phyloP scores from a whole-genome alignment of 441 rosid genomes.

The Gossypium lobatum region DNA sequence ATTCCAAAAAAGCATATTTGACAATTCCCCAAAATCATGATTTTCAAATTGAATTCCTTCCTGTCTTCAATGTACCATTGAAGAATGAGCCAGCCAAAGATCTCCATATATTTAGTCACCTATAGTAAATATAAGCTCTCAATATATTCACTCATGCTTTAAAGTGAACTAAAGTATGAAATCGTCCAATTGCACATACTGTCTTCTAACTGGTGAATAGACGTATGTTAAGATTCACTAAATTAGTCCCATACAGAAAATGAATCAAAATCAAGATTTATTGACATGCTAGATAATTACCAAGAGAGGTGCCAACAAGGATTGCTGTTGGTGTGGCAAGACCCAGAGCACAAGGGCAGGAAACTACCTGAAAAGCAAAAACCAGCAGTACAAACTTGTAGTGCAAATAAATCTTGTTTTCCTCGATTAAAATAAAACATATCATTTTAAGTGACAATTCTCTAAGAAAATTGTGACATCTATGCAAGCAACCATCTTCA shows the following conservation, averaged over 20 bases:
- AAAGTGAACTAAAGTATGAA: neutral
- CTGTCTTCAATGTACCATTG: neutral
- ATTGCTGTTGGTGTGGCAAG: constrained; percentile 98
- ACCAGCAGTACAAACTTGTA: constrained; percentile 7
- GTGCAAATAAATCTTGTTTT: neutral
- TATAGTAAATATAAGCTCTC: neutral
- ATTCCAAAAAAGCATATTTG: neutral
- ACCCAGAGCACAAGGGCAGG: constrained; percentile 93
- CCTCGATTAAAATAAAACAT: neutral
- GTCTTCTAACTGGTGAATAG: neutral
- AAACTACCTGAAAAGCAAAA: constrained; percentile 64
- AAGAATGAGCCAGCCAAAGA: neutral
- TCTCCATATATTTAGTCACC: neutral
- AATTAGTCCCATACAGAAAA: neutral
- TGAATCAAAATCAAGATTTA: constrained; percentile 13
- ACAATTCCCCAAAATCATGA: neutral
- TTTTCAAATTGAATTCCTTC: neutral
- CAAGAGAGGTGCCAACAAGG: constrained; percentile 93
- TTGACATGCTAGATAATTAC: constrained; percentile 35
- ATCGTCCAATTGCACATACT: neutral
- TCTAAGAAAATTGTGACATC: neutral
- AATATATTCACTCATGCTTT: neutral
- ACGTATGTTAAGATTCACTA: neutral
- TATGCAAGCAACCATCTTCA: neutral
- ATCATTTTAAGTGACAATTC: neutral